phyloP scores from a whole-genome alignment of 2,329 filamentous ascomycete species.

The Penicillium verrucosum region DNA sequence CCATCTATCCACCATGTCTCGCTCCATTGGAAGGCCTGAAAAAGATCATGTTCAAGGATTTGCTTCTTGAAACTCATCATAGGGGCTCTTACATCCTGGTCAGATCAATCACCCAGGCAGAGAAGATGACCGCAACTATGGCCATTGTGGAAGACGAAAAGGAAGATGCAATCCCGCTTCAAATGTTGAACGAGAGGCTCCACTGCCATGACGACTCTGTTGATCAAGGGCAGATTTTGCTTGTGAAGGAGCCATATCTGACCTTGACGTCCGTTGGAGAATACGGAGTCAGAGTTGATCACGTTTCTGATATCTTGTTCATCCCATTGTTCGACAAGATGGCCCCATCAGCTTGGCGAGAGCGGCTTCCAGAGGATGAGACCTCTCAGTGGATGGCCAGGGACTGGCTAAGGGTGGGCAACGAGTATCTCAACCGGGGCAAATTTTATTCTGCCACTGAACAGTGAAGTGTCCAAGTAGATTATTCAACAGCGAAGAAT shows the following conservation, averaged over 20 bases:
- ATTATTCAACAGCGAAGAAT: neutral
- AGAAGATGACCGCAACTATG: conserved; percentile 28
- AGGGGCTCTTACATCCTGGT: conserved; percentile 36
- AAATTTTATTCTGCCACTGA: neutral
- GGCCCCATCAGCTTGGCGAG: conserved; percentile 41
- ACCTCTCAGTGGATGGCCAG: neutral
- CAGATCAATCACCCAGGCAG: conserved; percentile 27
- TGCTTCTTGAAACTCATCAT: conserved; percentile 40
- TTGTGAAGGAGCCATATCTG: conserved; percentile 56
- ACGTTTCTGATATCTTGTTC: conserved; percentile 50
- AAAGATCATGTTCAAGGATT: conserved; percentile 30
- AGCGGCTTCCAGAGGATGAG: neutral
- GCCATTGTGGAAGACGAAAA: conserved; percentile 42
- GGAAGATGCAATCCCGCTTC: conserved; percentile 28
- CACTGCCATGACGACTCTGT: neutral
- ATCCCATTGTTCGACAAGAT: conserved; percentile 36
- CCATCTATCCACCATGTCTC: conserved; percentile 10
- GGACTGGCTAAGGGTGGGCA: neutral
- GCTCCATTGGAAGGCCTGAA: conserved; percentile 13
- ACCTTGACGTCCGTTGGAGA: conserved; percentile 39
- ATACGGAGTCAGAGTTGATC: conserved; percentile 53
- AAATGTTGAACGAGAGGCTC: neutral
- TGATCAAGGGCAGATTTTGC: conserved; percentile 29
- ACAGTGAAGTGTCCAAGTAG: neutral
- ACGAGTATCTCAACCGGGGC: neutral